Evolutionary conservation across 306 rosid genomes (phyloP).

Genomic region (Pachyrhizus erosus): DNA sequence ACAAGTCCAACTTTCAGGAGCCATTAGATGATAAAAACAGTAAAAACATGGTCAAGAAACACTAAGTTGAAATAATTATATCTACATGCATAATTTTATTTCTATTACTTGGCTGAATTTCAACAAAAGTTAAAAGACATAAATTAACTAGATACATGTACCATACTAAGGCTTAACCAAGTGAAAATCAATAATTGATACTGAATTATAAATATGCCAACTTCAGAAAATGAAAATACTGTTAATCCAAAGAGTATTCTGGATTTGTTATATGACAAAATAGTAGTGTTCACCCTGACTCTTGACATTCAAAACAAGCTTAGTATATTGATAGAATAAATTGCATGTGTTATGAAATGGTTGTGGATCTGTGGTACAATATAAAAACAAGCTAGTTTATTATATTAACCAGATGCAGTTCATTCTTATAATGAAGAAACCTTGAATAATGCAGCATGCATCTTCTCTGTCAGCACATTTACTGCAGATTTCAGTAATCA

Average conservation of each 20-base stretch:
- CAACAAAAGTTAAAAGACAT: background rate
- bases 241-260: background rate
- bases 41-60: conserved; percentile 5
- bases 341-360: background rate
- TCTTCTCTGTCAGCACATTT: background rate
- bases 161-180: background rate
- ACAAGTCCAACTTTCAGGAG: background rate
- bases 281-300: background rate
- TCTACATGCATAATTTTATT: too few relatives aligned
- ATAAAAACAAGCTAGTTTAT: background rate
- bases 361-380: background rate
- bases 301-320: background rate
- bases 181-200: background rate
- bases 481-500: background rate
- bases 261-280: background rate
- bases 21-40: conserved; percentile 1
- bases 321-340: background rate
- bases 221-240: background rate
- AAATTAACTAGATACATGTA: background rate
- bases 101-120: too few relatives aligned
- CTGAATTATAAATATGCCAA: background rate
- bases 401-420: background rate
- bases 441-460: background rate
- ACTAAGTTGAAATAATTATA: too few relatives aligned
- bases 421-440: background rate